Evolutionary conservation across 2,329 filamentous ascomycete species (phyloP).

Genomic region (Macroventuria anomochaeta): DNA sequence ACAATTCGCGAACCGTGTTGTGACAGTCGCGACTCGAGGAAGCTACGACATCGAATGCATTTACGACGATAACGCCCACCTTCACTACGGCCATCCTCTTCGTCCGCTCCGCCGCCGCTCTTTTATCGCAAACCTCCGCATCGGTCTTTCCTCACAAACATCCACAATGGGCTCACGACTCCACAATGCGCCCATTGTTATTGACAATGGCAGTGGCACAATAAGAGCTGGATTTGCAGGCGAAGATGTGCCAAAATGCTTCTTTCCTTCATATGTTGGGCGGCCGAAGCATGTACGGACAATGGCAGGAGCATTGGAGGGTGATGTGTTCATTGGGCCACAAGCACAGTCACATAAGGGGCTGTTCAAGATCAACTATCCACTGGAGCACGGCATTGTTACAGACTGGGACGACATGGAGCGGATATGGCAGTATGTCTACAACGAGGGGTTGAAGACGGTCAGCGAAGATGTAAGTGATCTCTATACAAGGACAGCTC

Average conservation of each 20-base stretch:
- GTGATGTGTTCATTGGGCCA: constrained; percentile 95
- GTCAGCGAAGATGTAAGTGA: constrained; percentile 86
- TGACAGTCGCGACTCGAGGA: constrained; percentile 39
- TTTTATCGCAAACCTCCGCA: too few species aligned
- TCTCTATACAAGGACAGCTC: constrained; percentile 3
- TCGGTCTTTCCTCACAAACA: constrained; percentile 2
- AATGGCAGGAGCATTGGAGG: constrained; percentile 93
- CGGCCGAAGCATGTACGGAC: constrained; percentile 94
- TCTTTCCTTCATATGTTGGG: constrained; percentile 96
- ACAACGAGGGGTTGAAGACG: constrained; percentile 93
- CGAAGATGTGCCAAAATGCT: constrained; percentile 94
- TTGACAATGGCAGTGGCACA: constrained; percentile 98
- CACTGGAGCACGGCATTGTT: constrained; percentile 95
- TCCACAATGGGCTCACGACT: constrained; percentile 70
- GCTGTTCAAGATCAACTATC: constrained; percentile 93
- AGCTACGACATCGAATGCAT: constrained; percentile 33
- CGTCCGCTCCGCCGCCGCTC: not conserved
- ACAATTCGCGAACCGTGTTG: constrained; percentile 36
- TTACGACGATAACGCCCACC: constrained; percentile 26
- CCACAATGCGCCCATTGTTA: constrained; percentile 97
- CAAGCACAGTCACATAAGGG: constrained; percentile 90
- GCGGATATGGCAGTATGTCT: constrained; percentile 98
- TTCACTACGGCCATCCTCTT: not conserved
- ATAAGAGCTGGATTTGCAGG: constrained; percentile 97
- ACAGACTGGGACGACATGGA: constrained; percentile 99